Percentiles rank a stretch among this genome's conserved stretches.
Evolutionary conservation across 108 stramenopile genomes (phyloP).

Genomic region (Cyclostephanos tholiformis): DNA sequence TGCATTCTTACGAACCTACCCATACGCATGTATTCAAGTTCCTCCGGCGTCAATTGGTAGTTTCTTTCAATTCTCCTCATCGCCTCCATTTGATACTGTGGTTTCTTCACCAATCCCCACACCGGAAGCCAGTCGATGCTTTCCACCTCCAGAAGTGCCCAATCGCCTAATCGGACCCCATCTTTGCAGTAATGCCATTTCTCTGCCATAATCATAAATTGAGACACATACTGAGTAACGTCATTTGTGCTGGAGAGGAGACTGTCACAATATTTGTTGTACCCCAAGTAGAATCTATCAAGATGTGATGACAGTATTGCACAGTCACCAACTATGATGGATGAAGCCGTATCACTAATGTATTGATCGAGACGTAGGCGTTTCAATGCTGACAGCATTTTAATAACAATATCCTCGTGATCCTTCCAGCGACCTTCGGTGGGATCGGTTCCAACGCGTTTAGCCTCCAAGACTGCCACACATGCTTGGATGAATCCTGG

Average conservation of each 20-base stretch:
- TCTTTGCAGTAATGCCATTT: background rate
- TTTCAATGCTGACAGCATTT: background rate
- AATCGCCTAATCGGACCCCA: background rate
- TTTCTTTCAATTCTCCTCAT: background rate
- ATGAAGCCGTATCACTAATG: background rate
- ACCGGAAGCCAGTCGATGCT: background rate
- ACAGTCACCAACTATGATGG: too few relatives aligned
- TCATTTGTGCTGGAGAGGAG: background rate
- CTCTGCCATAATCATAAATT: background rate
- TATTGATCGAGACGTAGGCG: constrained; percentile 1
- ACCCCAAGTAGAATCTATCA: background rate
- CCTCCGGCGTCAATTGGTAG: background rate
- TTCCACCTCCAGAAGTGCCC: background rate
- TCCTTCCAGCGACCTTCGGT: background rate
- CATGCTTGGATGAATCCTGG: constrained; percentile 10
- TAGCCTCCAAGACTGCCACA: background rate
- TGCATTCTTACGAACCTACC: background rate
- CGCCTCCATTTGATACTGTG: background rate
- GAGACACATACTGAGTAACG: background rate
- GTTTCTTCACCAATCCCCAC: background rate
- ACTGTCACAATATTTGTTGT: background rate
- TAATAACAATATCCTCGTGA: background rate
- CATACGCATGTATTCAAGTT: background rate
- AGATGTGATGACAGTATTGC: background rate
- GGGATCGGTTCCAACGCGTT: background rate